Evolutionary conservation across 257 asterid species (phyloP).

Genomic region (Penstemon davidsonii): DNA sequence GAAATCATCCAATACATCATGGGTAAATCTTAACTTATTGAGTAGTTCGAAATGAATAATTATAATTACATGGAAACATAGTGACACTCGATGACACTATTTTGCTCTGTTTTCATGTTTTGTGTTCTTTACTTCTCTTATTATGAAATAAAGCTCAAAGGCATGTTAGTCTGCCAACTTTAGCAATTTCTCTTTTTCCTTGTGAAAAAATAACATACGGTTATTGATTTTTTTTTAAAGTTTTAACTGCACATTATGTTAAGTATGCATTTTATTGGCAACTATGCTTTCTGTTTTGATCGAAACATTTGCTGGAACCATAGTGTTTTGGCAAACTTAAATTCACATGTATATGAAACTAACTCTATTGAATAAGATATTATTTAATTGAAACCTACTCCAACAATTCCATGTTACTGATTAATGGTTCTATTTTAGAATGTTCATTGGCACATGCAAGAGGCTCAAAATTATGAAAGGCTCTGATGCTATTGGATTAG

Average conservation of each 20-base stretch:
- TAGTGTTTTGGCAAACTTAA: background rate
- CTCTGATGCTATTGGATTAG: slow-evolving; percentile 81
- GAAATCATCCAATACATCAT: background rate
- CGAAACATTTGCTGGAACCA: slow-evolving; percentile 1
- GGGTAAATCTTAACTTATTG: background rate
- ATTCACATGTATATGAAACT: background rate
- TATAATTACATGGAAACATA: background rate
- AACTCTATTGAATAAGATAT: background rate
- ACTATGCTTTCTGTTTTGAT: background rate
- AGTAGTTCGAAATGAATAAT: background rate
- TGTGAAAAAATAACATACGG: no score
- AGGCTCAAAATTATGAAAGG: slow-evolving; percentile 80
- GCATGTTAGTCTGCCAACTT: no score
- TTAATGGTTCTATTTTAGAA: slow-evolving; percentile 38
- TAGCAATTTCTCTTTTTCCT: no score
- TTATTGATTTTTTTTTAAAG: background rate
- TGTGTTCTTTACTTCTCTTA: no score
- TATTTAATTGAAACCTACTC: background rate
- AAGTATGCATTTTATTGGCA: background rate
- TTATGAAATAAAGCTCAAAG: no score
- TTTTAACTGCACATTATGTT: background rate
- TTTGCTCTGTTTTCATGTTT: no score
- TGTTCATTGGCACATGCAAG: slow-evolving; percentile 73
- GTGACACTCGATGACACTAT: no score
- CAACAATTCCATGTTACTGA: background rate